Evolutionary conservation across 2,329 filamentous ascomycete genomes (phyloP), one percentile per base, ranked within the genome.

Genomic region (Cladosporium oxysporum): DNA sequence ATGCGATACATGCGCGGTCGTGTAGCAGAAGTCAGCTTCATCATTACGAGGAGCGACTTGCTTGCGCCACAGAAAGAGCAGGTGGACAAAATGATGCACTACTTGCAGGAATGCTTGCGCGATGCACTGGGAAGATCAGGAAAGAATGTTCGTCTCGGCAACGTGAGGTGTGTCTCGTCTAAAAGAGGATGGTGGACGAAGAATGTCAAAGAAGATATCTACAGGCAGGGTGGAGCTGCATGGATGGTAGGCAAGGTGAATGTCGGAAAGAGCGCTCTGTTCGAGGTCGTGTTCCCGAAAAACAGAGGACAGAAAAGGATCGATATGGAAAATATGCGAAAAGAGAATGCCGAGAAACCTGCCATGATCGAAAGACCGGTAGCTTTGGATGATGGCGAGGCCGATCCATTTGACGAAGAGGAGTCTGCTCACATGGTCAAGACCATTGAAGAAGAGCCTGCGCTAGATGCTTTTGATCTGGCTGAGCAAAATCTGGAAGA

Each of bases 191-290:
- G 96, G 95, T 97, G 94, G 92, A 97, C 93, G 0, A 90, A 86
- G 70, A 83, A 90, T 59, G 81, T 99, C 64, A 97, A 92, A 77
- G 89, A 97, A 71, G 90, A 93, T 58, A 93, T 99, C 57, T 93
- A 88, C 85, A 81, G 88, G 52, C 87, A 91, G 58, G 93, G 92
- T 4, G 94, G 94, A 5, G 95, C 89, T 18, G 90, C 91, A 18
- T 99, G 95, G 94, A 89, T 99, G 83, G 91, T 99, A 2, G 95
- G 95, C n/a, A 98, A 97, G 78, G 92, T 93, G 69, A 99, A 99
- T 75, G 96, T 98, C 2, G 96, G 95, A 28, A 99, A 99, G 79
- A 98, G 94, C 72, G 90, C 90, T 74, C 85, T 99, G 2, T 96
- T 98, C 67, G 89, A 95, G 71, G 86, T 88, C 5, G 88, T 97